Percentiles rank a stretch among this genome's conserved stretches.
phyloP scores from a whole-genome alignment of 1,284 basidiomycete species.

The Moesziomyces globuligerus region DNA sequence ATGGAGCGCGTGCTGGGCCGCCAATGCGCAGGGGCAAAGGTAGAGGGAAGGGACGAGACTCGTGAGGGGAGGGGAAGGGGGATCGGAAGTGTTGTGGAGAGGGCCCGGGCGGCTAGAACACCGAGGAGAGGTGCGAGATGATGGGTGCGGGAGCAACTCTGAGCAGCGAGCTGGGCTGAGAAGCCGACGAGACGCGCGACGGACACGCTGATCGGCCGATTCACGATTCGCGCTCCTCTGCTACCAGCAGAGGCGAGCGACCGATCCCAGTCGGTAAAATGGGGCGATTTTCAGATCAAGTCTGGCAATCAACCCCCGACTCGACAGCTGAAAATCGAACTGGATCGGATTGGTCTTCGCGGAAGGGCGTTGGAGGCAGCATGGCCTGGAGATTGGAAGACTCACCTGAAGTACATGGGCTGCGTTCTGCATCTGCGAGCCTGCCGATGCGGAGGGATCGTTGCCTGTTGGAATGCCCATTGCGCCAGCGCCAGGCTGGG shows the following conservation, averaged over 20 bases:
- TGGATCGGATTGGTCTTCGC: not conserved
- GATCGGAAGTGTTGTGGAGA: slow-evolving; percentile 6
- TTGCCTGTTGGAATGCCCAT: slow-evolving; percentile 14
- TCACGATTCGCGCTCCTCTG: slow-evolving; percentile 1
- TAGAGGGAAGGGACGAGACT: slow-evolving; percentile 3
- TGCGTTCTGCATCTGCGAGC: slow-evolving; percentile 26
- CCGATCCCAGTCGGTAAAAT: slow-evolving; percentile 1
- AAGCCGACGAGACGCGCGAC: slow-evolving; percentile 30
- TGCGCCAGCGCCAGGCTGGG: slow-evolving; percentile 7
- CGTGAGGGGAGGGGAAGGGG: not conserved
- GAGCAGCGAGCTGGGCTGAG: slow-evolving; percentile 8
- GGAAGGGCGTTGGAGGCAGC: not conserved
- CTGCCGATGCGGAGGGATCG: slow-evolving; percentile 12
- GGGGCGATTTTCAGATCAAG: not conserved
- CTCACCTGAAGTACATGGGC: slow-evolving; percentile 38
- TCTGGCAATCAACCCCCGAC: slow-evolving; percentile 2
- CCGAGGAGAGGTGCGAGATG: slow-evolving; percentile 31
- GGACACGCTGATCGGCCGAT: slow-evolving; percentile 1
- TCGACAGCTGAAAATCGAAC: not conserved
- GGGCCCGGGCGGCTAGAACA: slow-evolving; percentile 26
- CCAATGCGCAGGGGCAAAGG: slow-evolving; percentile 1
- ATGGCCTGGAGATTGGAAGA: not conserved
- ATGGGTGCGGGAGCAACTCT: slow-evolving; percentile 26
- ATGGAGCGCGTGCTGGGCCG: not conserved
- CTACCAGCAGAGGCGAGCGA: not conserved